These are phyloP conservation scores for Corymbia citriodora DNA, from an alignment of 441 rosid species.

Conservation along the genomic window DNA sequence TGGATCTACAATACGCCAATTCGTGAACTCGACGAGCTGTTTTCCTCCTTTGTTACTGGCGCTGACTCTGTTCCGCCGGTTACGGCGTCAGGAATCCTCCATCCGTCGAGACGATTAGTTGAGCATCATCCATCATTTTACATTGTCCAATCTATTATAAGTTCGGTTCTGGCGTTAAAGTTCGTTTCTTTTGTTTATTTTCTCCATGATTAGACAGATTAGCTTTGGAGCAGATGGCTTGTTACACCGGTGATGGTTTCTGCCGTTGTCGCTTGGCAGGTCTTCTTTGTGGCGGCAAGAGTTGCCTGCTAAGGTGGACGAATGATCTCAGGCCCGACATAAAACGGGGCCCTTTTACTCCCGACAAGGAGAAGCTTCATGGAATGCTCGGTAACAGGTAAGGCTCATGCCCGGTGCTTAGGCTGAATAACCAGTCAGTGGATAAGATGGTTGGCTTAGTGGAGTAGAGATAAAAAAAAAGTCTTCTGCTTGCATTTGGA, in stretches of 20 bases:
- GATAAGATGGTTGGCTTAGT: too few species aligned
- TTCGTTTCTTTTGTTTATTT: neutral
- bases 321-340: constrained; percentile 28
- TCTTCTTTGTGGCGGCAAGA: constrained; percentile 33
- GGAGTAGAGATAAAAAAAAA: too few species aligned
- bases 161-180: neutral
- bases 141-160: too few species aligned
- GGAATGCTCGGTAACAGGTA: too few species aligned
- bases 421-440: too few species aligned
- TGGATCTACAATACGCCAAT: neutral
- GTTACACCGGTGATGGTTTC: neutral
- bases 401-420: too few species aligned
- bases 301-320: constrained; percentile 44
- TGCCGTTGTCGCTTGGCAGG: neutral
- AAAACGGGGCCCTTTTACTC: too few species aligned
- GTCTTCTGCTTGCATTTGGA: too few species aligned
- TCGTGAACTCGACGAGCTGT: neutral
- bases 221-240: neutral
- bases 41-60: neutral
- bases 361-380: too few species aligned
- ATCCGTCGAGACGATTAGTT: neutral
- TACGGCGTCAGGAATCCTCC: neutral
- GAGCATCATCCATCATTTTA: neutral
- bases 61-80: neutral
- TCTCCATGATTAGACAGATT: neutral